Conservation (phyloP, 2,329 filamentous ascomycete genomes). For the Fusarium anthophilum region DNA sequence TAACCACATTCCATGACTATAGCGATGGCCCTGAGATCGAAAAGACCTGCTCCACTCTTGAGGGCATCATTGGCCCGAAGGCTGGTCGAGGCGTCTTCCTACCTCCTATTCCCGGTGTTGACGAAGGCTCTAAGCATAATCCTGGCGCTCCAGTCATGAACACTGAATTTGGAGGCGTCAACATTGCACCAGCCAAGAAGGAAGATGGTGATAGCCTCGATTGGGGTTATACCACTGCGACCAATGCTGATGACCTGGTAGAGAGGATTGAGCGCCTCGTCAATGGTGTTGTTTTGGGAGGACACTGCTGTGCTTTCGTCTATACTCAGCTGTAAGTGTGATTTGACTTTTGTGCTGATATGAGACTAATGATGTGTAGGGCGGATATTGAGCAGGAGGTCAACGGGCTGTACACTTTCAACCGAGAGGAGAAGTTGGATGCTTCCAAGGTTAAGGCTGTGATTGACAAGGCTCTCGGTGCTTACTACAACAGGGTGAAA, state of each 20-base stretch:
- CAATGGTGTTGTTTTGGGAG: slow-evolving; percentile 64
- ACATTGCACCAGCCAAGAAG: slow-evolving; percentile 63
- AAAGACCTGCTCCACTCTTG: slow-evolving; percentile 62
- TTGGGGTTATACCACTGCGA: slow-evolving; percentile 76
- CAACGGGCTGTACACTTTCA: slow-evolving; percentile 72
- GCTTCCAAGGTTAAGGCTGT: slow-evolving; percentile 64
- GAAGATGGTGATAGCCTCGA: slow-evolving; percentile 56
- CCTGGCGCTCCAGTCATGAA: slow-evolving; percentile 69
- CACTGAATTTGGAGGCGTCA: slow-evolving; percentile 75
- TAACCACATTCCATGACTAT: slow-evolving; percentile 76
- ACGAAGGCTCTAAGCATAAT: slow-evolving; percentile 61
- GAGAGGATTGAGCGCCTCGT: slow-evolving; percentile 66
- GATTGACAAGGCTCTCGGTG: slow-evolving; percentile 61
- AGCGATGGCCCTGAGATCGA: slow-evolving; percentile 65
- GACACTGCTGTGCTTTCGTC: slow-evolving; percentile 69
- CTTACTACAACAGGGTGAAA: slow-evolving; percentile 53
- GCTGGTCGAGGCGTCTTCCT: slow-evolving; percentile 65
- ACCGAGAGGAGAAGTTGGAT: slow-evolving; percentile 70
- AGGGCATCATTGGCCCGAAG: slow-evolving; percentile 63
- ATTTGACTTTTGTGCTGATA: not conserved
- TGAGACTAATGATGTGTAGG: slow-evolving; percentile 41
- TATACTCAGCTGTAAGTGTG: slow-evolving; percentile 70
- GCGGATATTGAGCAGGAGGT: slow-evolving; percentile 74
- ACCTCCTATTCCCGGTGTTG: slow-evolving; percentile 51
- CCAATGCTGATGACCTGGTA: slow-evolving; percentile 67